A percentile compares a stretch with the other conserved stretches of the same genome.
phyloP scores from a whole-genome alignment of 2,329 filamentous ascomycete species.

The Aspergillus versicolor region DNA sequence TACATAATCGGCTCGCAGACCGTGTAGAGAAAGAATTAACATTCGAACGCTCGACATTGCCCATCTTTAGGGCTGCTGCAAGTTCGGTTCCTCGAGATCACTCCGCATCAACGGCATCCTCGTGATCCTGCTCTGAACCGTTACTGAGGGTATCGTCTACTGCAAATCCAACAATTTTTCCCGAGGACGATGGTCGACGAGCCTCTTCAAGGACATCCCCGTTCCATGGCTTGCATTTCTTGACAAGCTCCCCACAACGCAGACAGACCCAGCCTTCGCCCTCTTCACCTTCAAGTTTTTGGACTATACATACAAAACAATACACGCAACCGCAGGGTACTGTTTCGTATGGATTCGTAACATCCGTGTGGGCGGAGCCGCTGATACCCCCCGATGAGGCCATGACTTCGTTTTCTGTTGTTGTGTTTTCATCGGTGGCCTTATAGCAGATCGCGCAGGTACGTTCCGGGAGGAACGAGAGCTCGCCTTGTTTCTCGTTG shows the following conservation, averaged over 20 bases:
- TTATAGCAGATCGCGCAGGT: conserved; percentile 97
- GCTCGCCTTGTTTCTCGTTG: conserved; percentile 64
- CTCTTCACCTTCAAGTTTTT: conserved; percentile 85
- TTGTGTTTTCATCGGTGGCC: conserved; percentile 74
- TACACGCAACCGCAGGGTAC: conserved; percentile 89
- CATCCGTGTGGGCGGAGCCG: conserved; percentile 85
- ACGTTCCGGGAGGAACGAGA: conserved; percentile 82
- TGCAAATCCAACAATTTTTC: conserved; percentile 44
- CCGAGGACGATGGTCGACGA: conserved; percentile 32
- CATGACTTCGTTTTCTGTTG: conserved; percentile 73
- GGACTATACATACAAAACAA: conserved; percentile 93
- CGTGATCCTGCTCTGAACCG: conserved; percentile 12
- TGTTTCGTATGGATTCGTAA: conserved; percentile 94
- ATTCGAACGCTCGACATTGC: background rate
- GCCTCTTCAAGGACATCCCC: conserved; percentile 70
- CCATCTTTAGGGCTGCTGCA: background rate
- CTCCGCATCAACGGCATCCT: background rate
- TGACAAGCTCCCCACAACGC: conserved; percentile 79
- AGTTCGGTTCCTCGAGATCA: background rate
- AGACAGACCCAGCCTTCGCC: conserved; percentile 93
- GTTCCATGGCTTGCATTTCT: conserved; percentile 85
- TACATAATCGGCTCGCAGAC: no score
- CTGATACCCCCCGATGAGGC: conserved; percentile 71
- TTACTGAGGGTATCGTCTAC: conserved; percentile 26
- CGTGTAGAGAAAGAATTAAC: background rate